These are phyloP conservation scores for Coemansia sp. DNA, from an alignment of 192 early-diverging fungal genomes.

Conservation along the genomic window DNA sequence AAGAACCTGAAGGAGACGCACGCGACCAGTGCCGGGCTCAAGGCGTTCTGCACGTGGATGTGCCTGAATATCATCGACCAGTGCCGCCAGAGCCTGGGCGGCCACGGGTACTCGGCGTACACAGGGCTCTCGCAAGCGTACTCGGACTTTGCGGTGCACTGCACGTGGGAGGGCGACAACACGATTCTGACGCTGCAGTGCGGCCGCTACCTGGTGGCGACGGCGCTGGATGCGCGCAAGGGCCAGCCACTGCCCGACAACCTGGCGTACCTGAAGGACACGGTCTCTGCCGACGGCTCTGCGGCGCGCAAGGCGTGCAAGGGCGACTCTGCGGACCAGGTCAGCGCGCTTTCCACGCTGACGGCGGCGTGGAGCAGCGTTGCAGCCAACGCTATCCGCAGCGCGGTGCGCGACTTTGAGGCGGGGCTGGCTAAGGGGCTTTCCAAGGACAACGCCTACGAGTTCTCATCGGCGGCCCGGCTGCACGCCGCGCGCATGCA, in stretches of 20 bases:
- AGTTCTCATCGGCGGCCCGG: constrained; percentile 83
- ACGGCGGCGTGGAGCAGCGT: constrained; percentile 81
- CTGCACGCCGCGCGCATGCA: constrained; percentile 83
- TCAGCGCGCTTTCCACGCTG: constrained; percentile 63
- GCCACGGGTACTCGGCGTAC: constrained; percentile 93
- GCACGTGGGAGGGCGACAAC: constrained; percentile 91
- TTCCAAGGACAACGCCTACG: constrained; percentile 81
- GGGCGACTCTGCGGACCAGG: constrained; percentile 26
- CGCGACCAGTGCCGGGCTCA: constrained; percentile 87
- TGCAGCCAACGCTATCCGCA: constrained; percentile 79
- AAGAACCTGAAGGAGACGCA: constrained; percentile 89
- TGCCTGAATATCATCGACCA: constrained; percentile 88
- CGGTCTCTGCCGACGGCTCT: constrained; percentile 47
- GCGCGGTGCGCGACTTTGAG: constrained; percentile 81
- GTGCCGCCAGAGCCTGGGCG: constrained; percentile 88
- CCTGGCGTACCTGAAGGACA: constrained; percentile 72
- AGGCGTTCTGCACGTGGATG: constrained; percentile 93
- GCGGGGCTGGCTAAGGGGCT: constrained; percentile 63
- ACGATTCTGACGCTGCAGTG: constrained; percentile 90
- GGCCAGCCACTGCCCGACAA: constrained; percentile 80
- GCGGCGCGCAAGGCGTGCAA: constrained; percentile 20
- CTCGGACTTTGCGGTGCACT: constrained; percentile 88
- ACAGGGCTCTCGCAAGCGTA: constrained; percentile 85
- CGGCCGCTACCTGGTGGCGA: constrained; percentile 81
- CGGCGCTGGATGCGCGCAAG: constrained; percentile 67